phyloP scores from a whole-genome alignment of 768 basidiomycete genomes.

The Rickenella mellea region DNA sequence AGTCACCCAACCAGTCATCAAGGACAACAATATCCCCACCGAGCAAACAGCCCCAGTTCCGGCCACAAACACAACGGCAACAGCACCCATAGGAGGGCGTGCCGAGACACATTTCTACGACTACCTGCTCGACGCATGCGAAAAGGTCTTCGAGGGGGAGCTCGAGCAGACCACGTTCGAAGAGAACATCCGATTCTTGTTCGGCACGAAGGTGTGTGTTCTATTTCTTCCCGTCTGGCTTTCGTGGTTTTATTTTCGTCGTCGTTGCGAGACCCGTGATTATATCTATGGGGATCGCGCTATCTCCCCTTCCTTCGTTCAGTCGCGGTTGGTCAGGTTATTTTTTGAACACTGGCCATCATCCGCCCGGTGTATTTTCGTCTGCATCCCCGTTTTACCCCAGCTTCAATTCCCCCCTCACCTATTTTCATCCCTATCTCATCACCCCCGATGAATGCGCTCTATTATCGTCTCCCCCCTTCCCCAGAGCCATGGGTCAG shows the following conservation, averaged over 20 bases:
- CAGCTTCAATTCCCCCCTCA: too few relatives aligned
- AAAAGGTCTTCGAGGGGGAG: slow-evolving; percentile 89
- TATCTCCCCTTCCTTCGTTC: background rate
- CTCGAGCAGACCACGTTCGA: slow-evolving; percentile 89
- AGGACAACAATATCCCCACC: slow-evolving; percentile 52
- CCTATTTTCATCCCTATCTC: too few relatives aligned
- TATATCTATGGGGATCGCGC: background rate
- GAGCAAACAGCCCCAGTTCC: too few relatives aligned
- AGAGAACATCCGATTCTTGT: slow-evolving; percentile 93
- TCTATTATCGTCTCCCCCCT: too few relatives aligned
- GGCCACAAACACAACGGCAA: too few relatives aligned
- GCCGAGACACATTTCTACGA: slow-evolving; percentile 57
- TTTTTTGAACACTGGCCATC: too few relatives aligned
- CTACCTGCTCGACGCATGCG: slow-evolving; percentile 83
- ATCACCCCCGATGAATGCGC: too few relatives aligned
- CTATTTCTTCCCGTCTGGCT: slow-evolving; percentile 1
- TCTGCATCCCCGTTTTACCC: too few relatives aligned
- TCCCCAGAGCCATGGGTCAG: too few relatives aligned
- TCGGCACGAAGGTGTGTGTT: slow-evolving; percentile 65
- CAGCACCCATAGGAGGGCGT: slow-evolving; percentile 10
- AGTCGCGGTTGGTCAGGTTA: background rate
- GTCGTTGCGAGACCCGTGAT: too few relatives aligned
- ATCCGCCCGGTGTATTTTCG: too few relatives aligned
- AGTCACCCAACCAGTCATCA: too few relatives aligned
- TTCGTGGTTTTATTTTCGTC: background rate